Evolutionary conservation across 1,284 basidiomycete genomes (phyloP), one percentile per base, ranked within the genome.

Genomic region (Sanguinoderma infundibulare): DNA sequence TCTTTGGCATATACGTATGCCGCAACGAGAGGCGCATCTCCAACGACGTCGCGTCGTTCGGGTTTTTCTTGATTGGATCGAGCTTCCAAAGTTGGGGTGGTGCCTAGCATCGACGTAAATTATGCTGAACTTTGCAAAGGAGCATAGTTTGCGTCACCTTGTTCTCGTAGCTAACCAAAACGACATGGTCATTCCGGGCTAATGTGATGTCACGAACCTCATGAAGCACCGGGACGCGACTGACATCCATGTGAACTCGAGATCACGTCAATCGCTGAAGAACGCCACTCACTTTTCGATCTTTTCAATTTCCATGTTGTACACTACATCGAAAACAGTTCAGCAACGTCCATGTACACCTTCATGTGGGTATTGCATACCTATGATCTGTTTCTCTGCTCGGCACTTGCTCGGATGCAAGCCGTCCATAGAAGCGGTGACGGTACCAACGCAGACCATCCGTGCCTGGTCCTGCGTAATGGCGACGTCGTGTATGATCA

Each of bases 81-180:
- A 93, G 73, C 72, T 85, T 89, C 90, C 91, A 93, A 9, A 92
- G 75, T 72, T 93, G 91, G 3, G 91, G 90, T n/a, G 90, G 85
- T 6, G 88, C 86, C 89, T 91, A 57, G 30, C 30, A 46, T 61
- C 38, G 55, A 58, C 24, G 7, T 66, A 34, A 55, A 40, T 34
- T 36, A 38, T 3, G 51, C 14, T 8, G 14, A 35, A 50, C 54
- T 64, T 52, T 61, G 52, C 32, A 26, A 56, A 39, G 40, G 7
- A 50, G 22, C n/a, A 61, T 30, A 34, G n/a, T 15, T 10, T 17
- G 57, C 49, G 68, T 52, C 46, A 87, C 90, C 79, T 88, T 90
- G 72, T 85, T 85, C 73, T 91, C 88, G 67, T 89, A 90, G 70
- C 87, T 90, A 58, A 93, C 82, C 53, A 93, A 73, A 24, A 88